Base-by-base conservation (phyloP, 2,329 filamentous ascomycete genomes). In the Fusarium multiceps region DNA sequence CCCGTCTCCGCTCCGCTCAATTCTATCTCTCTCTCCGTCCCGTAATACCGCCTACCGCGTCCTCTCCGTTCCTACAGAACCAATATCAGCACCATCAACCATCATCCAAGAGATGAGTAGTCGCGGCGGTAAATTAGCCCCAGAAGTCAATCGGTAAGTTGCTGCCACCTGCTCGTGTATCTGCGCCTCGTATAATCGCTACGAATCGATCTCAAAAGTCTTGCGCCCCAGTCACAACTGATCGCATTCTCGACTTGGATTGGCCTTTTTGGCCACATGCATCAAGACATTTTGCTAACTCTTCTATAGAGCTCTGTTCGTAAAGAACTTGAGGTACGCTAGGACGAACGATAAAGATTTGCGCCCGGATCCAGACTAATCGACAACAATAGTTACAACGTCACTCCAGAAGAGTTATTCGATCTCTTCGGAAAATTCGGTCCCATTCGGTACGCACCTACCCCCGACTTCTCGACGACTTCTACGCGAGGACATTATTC, bases 381-480 rank as follows among this genome's bases (percentile, higher is more conserved):
- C 83, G 89, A 89, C 82, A 88, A 89, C 85, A 85, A 55, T 34
- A 97, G 94, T 92, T 98, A 98, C 89, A 97, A 97, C 92, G 94
- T 99, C 79, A 96, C 94, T 78, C 92, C 95, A 78, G 94, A 98
- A 84, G 94, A 98, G 84, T 90, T 99, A 74, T 99, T 98, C 84
- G 95, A 98, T 81, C 92, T 99, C 80, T 99, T 99, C 85, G 94
- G 93, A 82, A 97, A 97, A 85, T 98, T 97, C 81, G 94, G 94
- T 70, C 92, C 94, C 75, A 95, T 98, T 81, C 92, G 94, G 93
- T 96, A 91, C 77, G 90, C 82, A 60, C 53, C 60, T 68, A 49
- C 47, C 63, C 62, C 68, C 56, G 67, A 58, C 25, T 37, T 59
- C 47, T 61, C 37, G 43, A 66, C 48, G 55, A 51, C 16, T 32